These are phyloP conservation scores for Paraphaeosphaeria minitans DNA, from an alignment of 2,329 filamentous ascomycete genomes.

Conservation along the genomic window DNA sequence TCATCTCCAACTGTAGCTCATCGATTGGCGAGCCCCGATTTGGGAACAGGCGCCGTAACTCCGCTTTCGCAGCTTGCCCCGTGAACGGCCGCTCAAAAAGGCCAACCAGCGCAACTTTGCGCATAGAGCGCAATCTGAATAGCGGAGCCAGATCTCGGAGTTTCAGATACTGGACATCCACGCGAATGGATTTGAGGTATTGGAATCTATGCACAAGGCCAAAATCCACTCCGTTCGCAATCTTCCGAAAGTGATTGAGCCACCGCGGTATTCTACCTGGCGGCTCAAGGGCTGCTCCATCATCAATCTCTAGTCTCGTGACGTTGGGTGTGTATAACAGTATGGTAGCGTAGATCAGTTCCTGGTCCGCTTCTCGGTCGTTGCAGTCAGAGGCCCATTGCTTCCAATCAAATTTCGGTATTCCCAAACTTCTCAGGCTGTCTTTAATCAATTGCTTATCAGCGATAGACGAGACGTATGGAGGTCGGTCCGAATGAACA, in stretches of 20 bases:
- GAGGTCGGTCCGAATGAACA: conserved; percentile 12
- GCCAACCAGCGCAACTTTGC: conserved; percentile 20
- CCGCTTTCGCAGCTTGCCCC: conserved; percentile 9
- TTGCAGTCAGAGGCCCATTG: conserved; percentile 31
- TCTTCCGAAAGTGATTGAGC: conserved; percentile 26
- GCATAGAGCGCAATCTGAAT: conserved; percentile 29
- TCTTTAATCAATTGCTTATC: conserved; percentile 37
- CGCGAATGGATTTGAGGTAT: conserved; percentile 21
- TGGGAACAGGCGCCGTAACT: conserved; percentile 24
- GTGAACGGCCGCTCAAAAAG: conserved; percentile 10
- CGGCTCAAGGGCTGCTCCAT: conserved; percentile 6
- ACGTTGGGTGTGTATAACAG: conserved; percentile 34
- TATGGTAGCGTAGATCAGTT: conserved; percentile 29
- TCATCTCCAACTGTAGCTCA: conserved; percentile 20
- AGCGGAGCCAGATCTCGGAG: conserved; percentile 27
- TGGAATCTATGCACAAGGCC: conserved; percentile 26
- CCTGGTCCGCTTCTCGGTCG: conserved; percentile 14
- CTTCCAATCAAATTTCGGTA: conserved; percentile 33
- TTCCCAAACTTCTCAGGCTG: conserved; percentile 23
- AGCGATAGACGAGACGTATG: conserved; percentile 23
- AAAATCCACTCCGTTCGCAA: conserved; percentile 16
- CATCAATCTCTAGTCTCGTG: conserved; percentile 19
- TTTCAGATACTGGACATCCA: conserved; percentile 18
- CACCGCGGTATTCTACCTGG: conserved; percentile 21
- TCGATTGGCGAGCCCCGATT: conserved; percentile 20